These are phyloP conservation scores for Colletotrichum agaves DNA, from an alignment of 2,329 filamentous ascomycete species.

Conservation along the genomic window DNA sequence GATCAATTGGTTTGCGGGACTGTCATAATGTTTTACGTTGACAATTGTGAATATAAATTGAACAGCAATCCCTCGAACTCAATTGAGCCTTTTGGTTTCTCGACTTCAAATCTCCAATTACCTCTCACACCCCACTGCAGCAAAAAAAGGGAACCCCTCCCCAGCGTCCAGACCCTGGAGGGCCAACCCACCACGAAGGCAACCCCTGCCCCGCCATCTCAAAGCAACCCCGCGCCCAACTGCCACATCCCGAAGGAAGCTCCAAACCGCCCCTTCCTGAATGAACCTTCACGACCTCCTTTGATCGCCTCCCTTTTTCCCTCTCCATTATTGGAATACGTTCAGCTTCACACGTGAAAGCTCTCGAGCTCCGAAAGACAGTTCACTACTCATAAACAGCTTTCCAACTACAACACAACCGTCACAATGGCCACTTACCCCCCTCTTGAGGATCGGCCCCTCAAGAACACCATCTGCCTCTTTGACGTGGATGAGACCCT, in stretches of 20 bases:
- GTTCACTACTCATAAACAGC: not conserved
- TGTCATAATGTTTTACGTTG: too few relatives aligned
- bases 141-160: not conserved
- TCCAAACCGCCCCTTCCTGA: slow-evolving; percentile 1
- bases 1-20: not conserved
- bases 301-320: not conserved
- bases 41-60: slow-evolving; percentile 13
- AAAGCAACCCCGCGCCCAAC: slow-evolving; percentile 32
- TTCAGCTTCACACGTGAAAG: not conserved
- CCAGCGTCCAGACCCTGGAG: slow-evolving; percentile 9
- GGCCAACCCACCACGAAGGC: not conserved
- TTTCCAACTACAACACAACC: slow-evolving; percentile 8
- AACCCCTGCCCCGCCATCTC: slow-evolving; percentile 34
- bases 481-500: slow-evolving; percentile 98
- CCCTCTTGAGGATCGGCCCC: slow-evolving; percentile 81
- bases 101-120: not conserved
- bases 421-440: slow-evolving; percentile 61
- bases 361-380: not conserved
- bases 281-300: not conserved
- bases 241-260: slow-evolving; percentile 32
- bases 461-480: slow-evolving; percentile 93
- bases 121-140: not conserved
- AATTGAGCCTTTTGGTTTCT: not conserved
- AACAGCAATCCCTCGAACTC: not conserved
- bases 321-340: not conserved